Conservation (phyloP, 2,329 filamentous ascomycete genomes). For the Talaromyces albobiverticillius region DNA sequence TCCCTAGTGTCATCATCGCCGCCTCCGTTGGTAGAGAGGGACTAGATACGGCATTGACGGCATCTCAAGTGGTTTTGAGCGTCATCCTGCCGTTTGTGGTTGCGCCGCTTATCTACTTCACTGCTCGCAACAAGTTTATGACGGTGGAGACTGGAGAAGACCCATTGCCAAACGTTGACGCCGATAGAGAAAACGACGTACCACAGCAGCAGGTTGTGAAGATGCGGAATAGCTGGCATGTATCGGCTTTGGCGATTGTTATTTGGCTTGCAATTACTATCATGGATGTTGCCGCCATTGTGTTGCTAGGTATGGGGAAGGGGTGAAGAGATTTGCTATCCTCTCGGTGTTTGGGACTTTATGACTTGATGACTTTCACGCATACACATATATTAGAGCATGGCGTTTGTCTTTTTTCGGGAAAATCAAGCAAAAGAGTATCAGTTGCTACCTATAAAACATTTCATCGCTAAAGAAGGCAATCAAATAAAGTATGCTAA, state of each 20-base stretch:
- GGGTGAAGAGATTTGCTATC: constrained; percentile 21
- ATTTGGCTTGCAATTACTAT: constrained; percentile 73
- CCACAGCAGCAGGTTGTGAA: constrained; percentile 39
- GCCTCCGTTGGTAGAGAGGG: constrained; percentile 71
- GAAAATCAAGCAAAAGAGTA: neutral
- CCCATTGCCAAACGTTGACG: constrained; percentile 31
- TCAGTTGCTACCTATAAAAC: neutral
- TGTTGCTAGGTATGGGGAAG: constrained; percentile 59
- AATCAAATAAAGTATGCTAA: neutral
- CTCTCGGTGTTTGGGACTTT: neutral
- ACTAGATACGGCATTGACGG: constrained; percentile 69
- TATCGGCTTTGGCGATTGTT: constrained; percentile 55
- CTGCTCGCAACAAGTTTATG: constrained; percentile 76
- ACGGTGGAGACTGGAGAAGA: constrained; percentile 56
- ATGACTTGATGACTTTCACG: neutral
- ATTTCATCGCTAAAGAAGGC: neutral
- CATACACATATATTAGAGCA: neutral
- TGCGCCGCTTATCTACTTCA: constrained; percentile 82
- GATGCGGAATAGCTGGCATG: constrained; percentile 72
- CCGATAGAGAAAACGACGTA: constrained; percentile 27
- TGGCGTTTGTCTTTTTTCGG: neutral
- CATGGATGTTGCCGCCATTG: constrained; percentile 76
- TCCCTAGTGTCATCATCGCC: constrained; percentile 78
- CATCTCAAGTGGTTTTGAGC: constrained; percentile 73
- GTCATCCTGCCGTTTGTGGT: constrained; percentile 79